A percentile compares a stretch with the other conserved stretches of the same genome.
Conservation (phyloP, 73 alveolate genomes). For the Tetrahymena elliotti region DNA sequence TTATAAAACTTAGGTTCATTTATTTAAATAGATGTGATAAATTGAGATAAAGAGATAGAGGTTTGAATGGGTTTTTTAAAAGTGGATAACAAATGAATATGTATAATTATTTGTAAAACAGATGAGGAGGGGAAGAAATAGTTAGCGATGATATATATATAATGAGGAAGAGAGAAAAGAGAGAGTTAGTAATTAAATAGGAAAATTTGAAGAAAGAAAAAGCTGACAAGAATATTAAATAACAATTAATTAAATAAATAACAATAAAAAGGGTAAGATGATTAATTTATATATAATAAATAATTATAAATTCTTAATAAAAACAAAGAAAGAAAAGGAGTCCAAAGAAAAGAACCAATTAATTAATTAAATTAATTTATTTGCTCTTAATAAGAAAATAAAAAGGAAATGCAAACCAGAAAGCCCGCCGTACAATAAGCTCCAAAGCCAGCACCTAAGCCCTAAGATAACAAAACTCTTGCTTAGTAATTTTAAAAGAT, state of each 20-base stretch:
- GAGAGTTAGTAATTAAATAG: not conserved
- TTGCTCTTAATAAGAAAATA: not conserved
- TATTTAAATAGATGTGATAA: not conserved
- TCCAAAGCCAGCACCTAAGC: not conserved
- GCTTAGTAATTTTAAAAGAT: conserved; percentile 4
- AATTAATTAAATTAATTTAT: not conserved
- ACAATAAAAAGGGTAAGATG: not conserved
- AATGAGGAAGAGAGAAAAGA: not conserved
- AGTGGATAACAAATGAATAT: not conserved
- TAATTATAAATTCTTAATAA: not conserved
- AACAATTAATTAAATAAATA: not conserved
- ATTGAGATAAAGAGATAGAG: not conserved
- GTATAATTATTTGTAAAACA: not conserved
- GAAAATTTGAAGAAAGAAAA: not conserved
- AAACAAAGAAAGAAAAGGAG: not conserved
- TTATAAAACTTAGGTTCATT: not conserved
- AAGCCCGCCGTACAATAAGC: not conserved
- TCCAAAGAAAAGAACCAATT: not conserved
- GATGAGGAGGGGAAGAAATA: not conserved
- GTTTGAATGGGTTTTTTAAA: not conserved
- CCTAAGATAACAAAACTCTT: not conserved
- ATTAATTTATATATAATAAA: not conserved
- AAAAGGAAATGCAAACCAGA: not conserved
- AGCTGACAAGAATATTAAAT: not conserved
- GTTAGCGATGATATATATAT: not conserved